phyloP scores from a whole-genome alignment of 2,329 filamentous ascomycete genomes.

The Xylaria digitata region DNA sequence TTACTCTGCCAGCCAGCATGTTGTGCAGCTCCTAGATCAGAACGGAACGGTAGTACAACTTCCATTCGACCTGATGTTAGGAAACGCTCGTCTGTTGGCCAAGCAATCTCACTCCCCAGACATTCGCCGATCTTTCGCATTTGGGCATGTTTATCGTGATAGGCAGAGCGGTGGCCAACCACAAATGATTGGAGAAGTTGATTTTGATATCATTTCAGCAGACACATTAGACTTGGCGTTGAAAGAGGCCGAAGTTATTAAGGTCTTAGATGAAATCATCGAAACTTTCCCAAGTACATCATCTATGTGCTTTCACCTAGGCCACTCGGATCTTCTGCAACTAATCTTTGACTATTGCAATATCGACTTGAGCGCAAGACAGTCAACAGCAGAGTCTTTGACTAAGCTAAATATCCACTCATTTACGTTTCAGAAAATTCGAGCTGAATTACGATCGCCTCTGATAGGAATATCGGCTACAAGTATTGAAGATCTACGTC shows the following conservation, averaged over 20 bases:
- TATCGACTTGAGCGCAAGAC: slow-evolving; percentile 75
- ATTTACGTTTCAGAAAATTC: slow-evolving; percentile 84
- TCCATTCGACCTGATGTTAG: slow-evolving; percentile 92
- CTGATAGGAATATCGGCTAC: slow-evolving; percentile 86
- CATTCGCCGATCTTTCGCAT: slow-evolving; percentile 82
- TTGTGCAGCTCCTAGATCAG: slow-evolving; percentile 82
- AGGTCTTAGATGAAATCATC: slow-evolving; percentile 92
- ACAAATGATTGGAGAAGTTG: slow-evolving; percentile 84
- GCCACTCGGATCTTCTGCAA: slow-evolving; percentile 87
- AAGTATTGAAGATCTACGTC: slow-evolving; percentile 87
- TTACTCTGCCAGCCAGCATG: slow-evolving; percentile 73
- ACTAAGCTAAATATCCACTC: slow-evolving; percentile 87
- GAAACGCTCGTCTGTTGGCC: slow-evolving; percentile 86
- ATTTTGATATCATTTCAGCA: slow-evolving; percentile 94
- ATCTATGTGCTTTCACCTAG: slow-evolving; percentile 88
- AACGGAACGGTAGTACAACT: slow-evolving; percentile 90
- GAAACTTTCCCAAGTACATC: slow-evolving; percentile 80
- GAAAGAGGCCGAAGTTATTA: slow-evolving; percentile 93
- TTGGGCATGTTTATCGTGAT: slow-evolving; percentile 88
- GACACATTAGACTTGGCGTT: slow-evolving; percentile 84
- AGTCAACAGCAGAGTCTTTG: slow-evolving; percentile 81
- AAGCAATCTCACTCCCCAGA: slow-evolving; percentile 70
- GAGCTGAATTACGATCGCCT: slow-evolving; percentile 83
- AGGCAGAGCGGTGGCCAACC: slow-evolving; percentile 83
- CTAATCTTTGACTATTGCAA: slow-evolving; percentile 91